Base-by-base conservation (phyloP, 139 green algal species). In the Volvox africanus region DNA sequence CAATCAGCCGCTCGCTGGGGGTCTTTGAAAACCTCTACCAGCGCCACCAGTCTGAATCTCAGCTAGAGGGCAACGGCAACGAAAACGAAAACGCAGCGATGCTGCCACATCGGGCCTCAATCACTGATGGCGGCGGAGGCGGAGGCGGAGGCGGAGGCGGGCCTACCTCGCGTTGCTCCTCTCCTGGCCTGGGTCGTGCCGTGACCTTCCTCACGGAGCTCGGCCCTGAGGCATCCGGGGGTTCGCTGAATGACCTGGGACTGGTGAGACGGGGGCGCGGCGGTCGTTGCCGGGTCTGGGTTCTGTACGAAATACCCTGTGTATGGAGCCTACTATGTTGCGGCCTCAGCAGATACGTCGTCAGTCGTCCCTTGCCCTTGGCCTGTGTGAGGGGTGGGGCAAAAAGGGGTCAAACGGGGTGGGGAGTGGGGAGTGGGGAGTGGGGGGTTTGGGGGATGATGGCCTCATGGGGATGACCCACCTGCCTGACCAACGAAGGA, bases 1-100 rank as follows among this genome's bases (percentile, higher is more conserved):
- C 44, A 18, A 82, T 89, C n/a, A 36, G 69, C n/a, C 85, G 85
- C 69, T 89, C 85, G 2, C 85, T 89, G 85, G 69, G 69, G 17
- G 85, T 75, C 36, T 89, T 89, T 20, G 69, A 82, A 68, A 26
- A 0, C 28, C 85, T 89, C 22, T 89, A 89, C 85, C 44, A 22
- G 6, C 44, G 80, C 11, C 50, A 71, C 26, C 50, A 86, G 5
- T 55, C 44, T 55, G 5, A 55, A 55, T 55, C 44, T 55, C 44
- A 55, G 44, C 5, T 55, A 55, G 44, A 55, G 44, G 44, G 9
- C 44, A 55, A 55, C 44, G 44, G 9, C 44, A 55, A 14, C 9
- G 5, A 5, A 55, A 55, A 55, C 44, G 44, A 55, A 5, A 55
- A 14, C 9, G 5, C 44, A 55, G 44, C 44, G 44, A 55, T 14